phyloP scores from a whole-genome alignment of 2,329 filamentous ascomycete genomes.

The Byssochlamys sp. region DNA sequence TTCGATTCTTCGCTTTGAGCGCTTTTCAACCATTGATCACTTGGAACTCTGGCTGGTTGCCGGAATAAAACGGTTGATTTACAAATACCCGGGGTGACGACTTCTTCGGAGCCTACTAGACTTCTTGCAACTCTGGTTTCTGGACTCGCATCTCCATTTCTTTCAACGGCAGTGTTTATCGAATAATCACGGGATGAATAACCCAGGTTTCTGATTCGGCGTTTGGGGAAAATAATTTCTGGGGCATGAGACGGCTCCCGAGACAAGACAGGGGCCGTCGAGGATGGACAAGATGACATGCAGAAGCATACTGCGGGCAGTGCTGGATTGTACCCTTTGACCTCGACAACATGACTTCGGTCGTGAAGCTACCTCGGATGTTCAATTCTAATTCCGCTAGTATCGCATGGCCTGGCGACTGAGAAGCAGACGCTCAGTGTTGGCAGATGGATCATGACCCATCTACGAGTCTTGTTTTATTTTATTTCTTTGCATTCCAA shows the following conservation, averaged over 20 bases:
- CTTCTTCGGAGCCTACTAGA: slow-evolving; percentile 2
- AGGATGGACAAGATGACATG: neutral
- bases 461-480: neutral
- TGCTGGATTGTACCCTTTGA: neutral
- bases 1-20: slow-evolving; percentile 11
- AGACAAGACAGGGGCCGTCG: neutral
- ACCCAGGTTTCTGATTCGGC: slow-evolving; percentile 3
- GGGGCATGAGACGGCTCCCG: neutral
- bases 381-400: neutral
- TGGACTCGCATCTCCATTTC: neutral
- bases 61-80: neutral
- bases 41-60: neutral
- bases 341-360: neutral
- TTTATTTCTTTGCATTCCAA: neutral
- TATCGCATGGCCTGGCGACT: neutral
- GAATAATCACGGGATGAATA: neutral
- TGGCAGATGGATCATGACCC: neutral
- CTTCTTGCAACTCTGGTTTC: neutral
- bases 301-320: neutral
- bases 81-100: neutral
- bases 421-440: neutral
- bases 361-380: neutral
- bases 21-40: neutral
- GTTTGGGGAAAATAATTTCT: neutral
- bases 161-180: neutral